Evolutionary conservation across 768 basidiomycete species (phyloP).

Genomic region (Lactarius pseudohatsudake): DNA sequence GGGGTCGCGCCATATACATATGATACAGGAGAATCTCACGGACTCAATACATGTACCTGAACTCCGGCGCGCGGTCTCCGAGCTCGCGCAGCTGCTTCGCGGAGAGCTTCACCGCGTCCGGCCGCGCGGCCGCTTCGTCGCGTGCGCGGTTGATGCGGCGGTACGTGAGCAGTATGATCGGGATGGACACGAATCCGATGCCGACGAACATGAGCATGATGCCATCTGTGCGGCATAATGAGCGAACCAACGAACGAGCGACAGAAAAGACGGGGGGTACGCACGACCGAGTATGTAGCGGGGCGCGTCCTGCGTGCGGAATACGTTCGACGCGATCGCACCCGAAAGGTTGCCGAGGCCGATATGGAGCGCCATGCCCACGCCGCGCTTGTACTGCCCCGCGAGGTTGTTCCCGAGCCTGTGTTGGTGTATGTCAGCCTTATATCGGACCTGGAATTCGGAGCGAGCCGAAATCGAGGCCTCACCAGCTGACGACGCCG

Average conservation of each 20-base stretch:
- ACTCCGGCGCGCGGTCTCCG: conserved; percentile 64
- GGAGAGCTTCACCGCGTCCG: conserved; percentile 29
- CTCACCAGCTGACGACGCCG: conserved; percentile 60
- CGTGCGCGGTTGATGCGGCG: conserved; percentile 54
- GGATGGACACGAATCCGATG: conserved; percentile 56
- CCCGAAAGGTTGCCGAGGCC: conserved; percentile 66
- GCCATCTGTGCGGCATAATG: conserved; percentile 44
- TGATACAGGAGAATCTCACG: not conserved
- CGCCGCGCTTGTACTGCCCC: conserved; percentile 68
- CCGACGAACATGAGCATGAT: conserved; percentile 68
- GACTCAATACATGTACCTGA: conserved; percentile 46
- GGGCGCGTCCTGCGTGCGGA: conserved; percentile 56
- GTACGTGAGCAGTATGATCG: conserved; percentile 50
- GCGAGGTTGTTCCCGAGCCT: conserved; percentile 68
- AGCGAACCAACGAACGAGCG: not conserved
- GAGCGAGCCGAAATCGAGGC: too few species aligned
- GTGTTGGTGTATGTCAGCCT: not conserved
- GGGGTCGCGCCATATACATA: not conserved
- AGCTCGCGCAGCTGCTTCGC: conserved; percentile 38
- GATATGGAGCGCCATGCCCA: conserved; percentile 69
- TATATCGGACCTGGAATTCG: not conserved
- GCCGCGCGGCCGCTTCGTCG: conserved; percentile 45
- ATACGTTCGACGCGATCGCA: conserved; percentile 64
- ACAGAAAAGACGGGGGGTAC: conserved; percentile 31
- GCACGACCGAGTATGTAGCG: conserved; percentile 62